Conservation (phyloP, 371 early-diverging fungal genomes). For the Mucor ambiguus region DNA sequence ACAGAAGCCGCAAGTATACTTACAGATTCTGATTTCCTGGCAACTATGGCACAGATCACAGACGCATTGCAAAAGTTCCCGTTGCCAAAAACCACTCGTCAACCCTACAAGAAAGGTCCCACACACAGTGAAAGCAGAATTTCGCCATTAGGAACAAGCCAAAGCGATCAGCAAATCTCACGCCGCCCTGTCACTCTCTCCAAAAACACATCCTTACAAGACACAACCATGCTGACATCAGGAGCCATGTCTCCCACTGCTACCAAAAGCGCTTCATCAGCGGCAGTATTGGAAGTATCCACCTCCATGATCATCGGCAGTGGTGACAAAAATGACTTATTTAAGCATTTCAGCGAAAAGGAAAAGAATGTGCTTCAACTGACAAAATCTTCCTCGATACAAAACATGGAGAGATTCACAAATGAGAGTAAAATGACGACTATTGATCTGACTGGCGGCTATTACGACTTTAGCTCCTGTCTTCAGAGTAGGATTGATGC, state of each 20-base stretch:
- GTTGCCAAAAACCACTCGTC: background rate
- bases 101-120: background rate
- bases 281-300: background rate
- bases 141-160: background rate
- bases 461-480: conserved; percentile 22
- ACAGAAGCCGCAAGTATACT: conserved; percentile 1
- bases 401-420: background rate
- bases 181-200: background rate
- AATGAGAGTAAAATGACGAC: background rate
- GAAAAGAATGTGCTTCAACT: conserved; percentile 5
- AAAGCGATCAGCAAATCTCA: conserved; percentile 16
- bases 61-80: conserved; percentile 22
- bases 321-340: background rate
- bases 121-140: background rate
- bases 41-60: conserved; percentile 26
- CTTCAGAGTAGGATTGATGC: conserved; percentile 28
- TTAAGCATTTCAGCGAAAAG: conserved; percentile 10
- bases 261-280: background rate
- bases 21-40: conserved; percentile 17
- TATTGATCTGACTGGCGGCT: conserved; percentile 8
- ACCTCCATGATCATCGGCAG: conserved; percentile 3
- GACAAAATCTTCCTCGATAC: conserved; percentile 5
- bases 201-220: background rate
- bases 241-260: background rate
- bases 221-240: background rate